A percentile compares a stretch with the other conserved stretches of the same genome.
phyloP scores from a whole-genome alignment of 768 basidiomycete species.

The Steccherinum ochraceum region DNA sequence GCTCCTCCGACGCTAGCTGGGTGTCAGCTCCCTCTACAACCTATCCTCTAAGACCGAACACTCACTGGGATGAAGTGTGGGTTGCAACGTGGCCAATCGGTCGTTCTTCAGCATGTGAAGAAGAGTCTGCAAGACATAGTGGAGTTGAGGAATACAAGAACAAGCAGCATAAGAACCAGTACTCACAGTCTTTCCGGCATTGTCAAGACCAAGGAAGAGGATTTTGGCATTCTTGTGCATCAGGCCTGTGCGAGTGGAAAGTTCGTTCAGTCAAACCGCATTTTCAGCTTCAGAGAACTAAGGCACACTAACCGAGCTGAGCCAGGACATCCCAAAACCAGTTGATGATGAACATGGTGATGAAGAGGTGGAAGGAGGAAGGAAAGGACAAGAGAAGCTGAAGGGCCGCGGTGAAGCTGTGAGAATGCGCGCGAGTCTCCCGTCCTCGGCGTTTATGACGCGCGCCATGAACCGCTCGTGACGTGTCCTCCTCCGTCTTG shows the following conservation, averaged over 20 bases:
- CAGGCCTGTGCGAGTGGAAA: slow-evolving; percentile 52
- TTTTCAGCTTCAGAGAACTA: neutral
- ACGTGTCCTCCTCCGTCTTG: too few relatives aligned
- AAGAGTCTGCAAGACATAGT: slow-evolving; percentile 55
- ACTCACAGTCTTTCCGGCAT: slow-evolving; percentile 96
- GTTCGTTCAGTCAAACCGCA: neutral
- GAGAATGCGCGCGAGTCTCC: too few relatives aligned
- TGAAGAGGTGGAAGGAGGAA: slow-evolving; percentile 15
- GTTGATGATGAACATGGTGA: slow-evolving; percentile 79
- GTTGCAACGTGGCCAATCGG: slow-evolving; percentile 93
- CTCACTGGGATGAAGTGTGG: slow-evolving; percentile 96
- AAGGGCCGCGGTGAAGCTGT: too few relatives aligned
- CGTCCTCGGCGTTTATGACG: too few relatives aligned
- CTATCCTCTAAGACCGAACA: slow-evolving; percentile 6
- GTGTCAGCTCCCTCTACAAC: too few relatives aligned
- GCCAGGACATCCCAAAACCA: slow-evolving; percentile 98
- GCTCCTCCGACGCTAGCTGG: slow-evolving; percentile 88
- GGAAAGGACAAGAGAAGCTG: slow-evolving; percentile 2
- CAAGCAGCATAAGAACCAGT: neutral
- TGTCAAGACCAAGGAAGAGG: slow-evolving; percentile 96
- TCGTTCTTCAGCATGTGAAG: slow-evolving; percentile 99
- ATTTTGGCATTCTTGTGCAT: slow-evolving; percentile 99
- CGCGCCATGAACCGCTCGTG: too few relatives aligned
- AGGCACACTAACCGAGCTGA: slow-evolving; percentile 66
- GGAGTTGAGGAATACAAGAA: neutral